A percentile compares a stretch with the other conserved stretches of the same genome.
Conservation (phyloP, 2,329 filamentous ascomycete genomes). For the Huntiella decipiens region DNA sequence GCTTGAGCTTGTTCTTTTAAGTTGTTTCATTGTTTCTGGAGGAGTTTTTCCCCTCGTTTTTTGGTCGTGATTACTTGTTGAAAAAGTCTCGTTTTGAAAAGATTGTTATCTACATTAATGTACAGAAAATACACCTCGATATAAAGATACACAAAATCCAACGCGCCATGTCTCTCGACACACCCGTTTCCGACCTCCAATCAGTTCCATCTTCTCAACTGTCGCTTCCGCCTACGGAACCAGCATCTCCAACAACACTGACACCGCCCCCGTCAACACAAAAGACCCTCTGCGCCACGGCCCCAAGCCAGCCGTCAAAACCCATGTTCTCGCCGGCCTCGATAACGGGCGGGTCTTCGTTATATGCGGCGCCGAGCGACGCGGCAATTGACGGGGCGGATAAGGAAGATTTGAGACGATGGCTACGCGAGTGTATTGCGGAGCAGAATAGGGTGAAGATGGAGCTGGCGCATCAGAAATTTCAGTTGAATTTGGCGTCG, state of each 20-base stretch:
- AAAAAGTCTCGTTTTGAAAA: no score
- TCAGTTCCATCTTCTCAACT: background rate
- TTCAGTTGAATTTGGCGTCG: constrained; percentile 69
- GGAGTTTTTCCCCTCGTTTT: no score
- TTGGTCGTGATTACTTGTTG: no score
- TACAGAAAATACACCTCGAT: no score
- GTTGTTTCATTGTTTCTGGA: no score
- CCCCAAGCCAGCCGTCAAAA: constrained; percentile 24
- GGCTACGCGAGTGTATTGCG: constrained; percentile 34
- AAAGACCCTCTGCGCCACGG: no score
- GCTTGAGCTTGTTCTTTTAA: no score
- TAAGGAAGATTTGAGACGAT: constrained; percentile 34
- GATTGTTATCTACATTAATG: no score
- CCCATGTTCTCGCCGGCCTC: constrained; percentile 35
- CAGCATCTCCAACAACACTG: background rate
- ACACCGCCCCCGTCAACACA: background rate
- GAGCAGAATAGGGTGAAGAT: constrained; percentile 50
- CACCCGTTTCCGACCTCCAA: background rate
- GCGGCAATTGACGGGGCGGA: constrained; percentile 34
- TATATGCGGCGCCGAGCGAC: constrained; percentile 28
- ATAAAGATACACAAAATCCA: no score
- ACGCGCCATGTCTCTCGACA: no score
- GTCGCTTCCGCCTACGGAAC: constrained; percentile 1
- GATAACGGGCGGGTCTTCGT: constrained; percentile 20
- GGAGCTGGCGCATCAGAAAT: constrained; percentile 72